Percentiles rank a stretch among this genome's conserved stretches.
Evolutionary conservation across 352 stramenopile genomes (phyloP).

Genomic region (Phytophthora crassamura): DNA sequence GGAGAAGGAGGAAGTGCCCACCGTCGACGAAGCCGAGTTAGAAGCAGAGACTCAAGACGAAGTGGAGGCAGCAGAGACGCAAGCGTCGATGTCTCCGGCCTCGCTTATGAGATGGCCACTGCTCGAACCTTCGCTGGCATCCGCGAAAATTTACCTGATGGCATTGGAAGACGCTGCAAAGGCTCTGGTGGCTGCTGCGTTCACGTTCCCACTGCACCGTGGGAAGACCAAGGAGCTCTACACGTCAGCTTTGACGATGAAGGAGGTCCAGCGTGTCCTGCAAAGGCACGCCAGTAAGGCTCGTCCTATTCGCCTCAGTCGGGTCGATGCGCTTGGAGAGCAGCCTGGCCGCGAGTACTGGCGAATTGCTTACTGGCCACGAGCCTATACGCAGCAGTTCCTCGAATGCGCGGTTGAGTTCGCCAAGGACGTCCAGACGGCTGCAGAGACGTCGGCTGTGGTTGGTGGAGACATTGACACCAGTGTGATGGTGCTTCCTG

Average conservation of each 20-base stretch:
- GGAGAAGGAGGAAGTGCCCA: constrained; percentile 31
- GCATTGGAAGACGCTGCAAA: constrained; percentile 63
- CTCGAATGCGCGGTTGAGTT: constrained; percentile 60
- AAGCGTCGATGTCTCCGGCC: constrained; percentile 22
- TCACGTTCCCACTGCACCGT: constrained; percentile 66
- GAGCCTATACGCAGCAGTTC: constrained; percentile 49
- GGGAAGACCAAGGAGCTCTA: constrained; percentile 53
- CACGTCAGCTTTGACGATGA: constrained; percentile 51
- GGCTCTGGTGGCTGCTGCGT: constrained; percentile 51
- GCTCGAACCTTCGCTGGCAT: constrained; percentile 48
- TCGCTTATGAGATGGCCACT: constrained; percentile 50
- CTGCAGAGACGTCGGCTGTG: constrained; percentile 22
- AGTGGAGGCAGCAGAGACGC: constrained; percentile 11
- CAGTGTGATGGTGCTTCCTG: constrained; percentile 34
- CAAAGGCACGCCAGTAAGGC: constrained; percentile 47
- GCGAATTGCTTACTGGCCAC: constrained; percentile 64
- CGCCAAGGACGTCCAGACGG: constrained; percentile 36
- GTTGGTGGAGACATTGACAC: constrained; percentile 22
- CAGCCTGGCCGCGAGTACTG: constrained; percentile 52
- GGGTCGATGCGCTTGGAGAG: constrained; percentile 53
- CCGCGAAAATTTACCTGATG: constrained; percentile 60
- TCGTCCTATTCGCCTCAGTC: constrained; percentile 44
- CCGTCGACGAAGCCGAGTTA: constrained; percentile 2
- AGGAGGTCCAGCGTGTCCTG: constrained; percentile 50
- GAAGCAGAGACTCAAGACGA: constrained; percentile 17